phyloP scores from a whole-genome alignment of 2,329 filamentous ascomycete genomes.

The Aspergillus novoparasiticus region DNA sequence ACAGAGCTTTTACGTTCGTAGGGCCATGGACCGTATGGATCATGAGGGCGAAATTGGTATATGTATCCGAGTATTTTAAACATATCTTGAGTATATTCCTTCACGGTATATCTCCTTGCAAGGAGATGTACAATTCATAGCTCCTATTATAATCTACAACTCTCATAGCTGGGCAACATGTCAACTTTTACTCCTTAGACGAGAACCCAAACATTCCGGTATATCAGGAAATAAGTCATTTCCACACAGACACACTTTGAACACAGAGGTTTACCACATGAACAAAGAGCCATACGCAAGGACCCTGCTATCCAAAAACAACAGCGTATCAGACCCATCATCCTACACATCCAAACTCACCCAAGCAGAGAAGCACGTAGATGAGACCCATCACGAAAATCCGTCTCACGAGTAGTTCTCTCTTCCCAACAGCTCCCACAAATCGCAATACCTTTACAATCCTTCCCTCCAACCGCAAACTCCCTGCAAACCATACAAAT shows the following conservation, averaged over 20 bases:
- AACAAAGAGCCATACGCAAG: neutral
- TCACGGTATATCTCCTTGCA: too few relatives aligned
- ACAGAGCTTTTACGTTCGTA: too few relatives aligned
- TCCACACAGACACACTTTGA: neutral
- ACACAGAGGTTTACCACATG: neutral
- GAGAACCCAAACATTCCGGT: too few relatives aligned
- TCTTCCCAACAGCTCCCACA: slow-evolving; percentile 17
- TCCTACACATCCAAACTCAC: neutral
- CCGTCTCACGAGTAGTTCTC: neutral
- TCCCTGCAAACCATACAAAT: slow-evolving; percentile 27
- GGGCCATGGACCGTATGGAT: too few relatives aligned
- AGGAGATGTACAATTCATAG: neutral
- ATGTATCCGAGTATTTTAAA: too few relatives aligned
- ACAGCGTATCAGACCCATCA: neutral
- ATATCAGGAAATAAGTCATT: neutral
- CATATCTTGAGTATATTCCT: too few relatives aligned
- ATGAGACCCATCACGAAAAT: neutral
- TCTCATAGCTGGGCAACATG: neutral
- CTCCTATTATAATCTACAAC: neutral
- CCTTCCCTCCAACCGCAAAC: slow-evolving; percentile 19
- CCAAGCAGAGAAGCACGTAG: neutral
- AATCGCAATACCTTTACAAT: slow-evolving; percentile 10
- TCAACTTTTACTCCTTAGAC: neutral
- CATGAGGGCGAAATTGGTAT: too few relatives aligned
- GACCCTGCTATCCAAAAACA: neutral